Percentiles rank a stretch among this genome's conserved stretches.
phyloP scores from a whole-genome alignment of 306 rosid species.

The Acmispon strigosus region DNA sequence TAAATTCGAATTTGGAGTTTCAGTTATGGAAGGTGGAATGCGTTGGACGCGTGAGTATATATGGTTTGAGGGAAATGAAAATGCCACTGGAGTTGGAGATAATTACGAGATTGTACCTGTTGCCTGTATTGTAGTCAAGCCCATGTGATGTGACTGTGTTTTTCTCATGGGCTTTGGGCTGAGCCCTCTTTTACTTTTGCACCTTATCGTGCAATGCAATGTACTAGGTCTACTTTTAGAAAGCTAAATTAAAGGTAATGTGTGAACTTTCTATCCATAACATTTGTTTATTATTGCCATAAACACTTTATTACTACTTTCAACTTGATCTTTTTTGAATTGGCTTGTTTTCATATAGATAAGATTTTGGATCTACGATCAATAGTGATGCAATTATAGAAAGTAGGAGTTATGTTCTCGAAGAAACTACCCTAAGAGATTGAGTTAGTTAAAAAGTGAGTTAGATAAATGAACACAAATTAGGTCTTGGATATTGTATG shows the following conservation, averaged over 20 bases:
- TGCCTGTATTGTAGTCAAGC: slow-evolving; percentile 5
- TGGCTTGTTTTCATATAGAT: not conserved
- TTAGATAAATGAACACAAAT: too few species aligned
- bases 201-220: slow-evolving; percentile 7
- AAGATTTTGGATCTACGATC: not conserved
- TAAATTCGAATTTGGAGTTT: not conserved
- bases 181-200: slow-evolving; percentile 27
- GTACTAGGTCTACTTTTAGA: slow-evolving; percentile 20
- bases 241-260: not conserved
- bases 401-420: not conserved
- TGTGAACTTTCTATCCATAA: slow-evolving; percentile 21
- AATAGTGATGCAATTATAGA: not conserved
- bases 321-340: not conserved
- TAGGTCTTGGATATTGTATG: too few species aligned
- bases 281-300: not conserved
- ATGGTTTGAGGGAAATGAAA: not conserved
- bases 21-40: not conserved
- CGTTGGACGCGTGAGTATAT: not conserved
- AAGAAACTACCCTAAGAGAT: too few species aligned
- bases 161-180: slow-evolving; percentile 27
- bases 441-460: too few species aligned
- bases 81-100: slow-evolving; percentile 33
- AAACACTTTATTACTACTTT: too few species aligned
- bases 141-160: slow-evolving; percentile 24
- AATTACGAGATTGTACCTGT: slow-evolving; percentile 49